Evolutionary conservation across 129 eudicot species (phyloP), one percentile per base, ranked within the genome.

Genomic region (Saposhnikovia divaricata): DNA sequence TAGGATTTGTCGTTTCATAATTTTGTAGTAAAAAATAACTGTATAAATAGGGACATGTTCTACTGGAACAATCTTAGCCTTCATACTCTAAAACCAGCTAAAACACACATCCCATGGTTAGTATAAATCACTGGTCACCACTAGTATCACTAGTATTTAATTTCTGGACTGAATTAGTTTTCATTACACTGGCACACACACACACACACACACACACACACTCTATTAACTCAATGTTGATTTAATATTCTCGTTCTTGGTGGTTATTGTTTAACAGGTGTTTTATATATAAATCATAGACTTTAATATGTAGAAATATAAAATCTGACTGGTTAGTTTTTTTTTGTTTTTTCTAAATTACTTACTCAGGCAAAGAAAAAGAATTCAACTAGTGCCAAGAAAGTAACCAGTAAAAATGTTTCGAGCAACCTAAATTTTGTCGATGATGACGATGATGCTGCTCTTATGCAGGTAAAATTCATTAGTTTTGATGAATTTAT

Each of bases 381-480:
- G 73, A 82, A 38, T 10, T 44, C 86, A 76, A 85, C 87, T 34
- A 89, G 92, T 81, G 87, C 80, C 79, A 92, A 85, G 85, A 87
- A 85, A 82, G 80, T 28, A 25, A 66, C 86, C 38, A 45, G 27
- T 45, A 45, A 76, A 68, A 90, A 83, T 38, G 82, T 65, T 81
- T 74, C 79, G 14, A 80, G 74, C 40, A 72, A 72, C 73, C 61
- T 85, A 47, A 88, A 82, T 71, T 81, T 79, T 86, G 83, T 88
- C 48, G 93, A 81, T 66, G 98, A 88, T 37, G 90, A 92, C 59
- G 96, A 91, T 83, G 97, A 87, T n/a, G 92, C 91, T 46, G 92
- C 91, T 46, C 70, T 96, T 77, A 86, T 85, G 93, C 88, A 89
- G 91, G 98, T 89, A 72, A 77, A 8, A 45, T 69, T 31, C 15